Percentiles rank a stretch among this genome's conserved stretches.
Conservation (phyloP, 2,329 filamentous ascomycete genomes). For the Simplicillium sp. region DNA sequence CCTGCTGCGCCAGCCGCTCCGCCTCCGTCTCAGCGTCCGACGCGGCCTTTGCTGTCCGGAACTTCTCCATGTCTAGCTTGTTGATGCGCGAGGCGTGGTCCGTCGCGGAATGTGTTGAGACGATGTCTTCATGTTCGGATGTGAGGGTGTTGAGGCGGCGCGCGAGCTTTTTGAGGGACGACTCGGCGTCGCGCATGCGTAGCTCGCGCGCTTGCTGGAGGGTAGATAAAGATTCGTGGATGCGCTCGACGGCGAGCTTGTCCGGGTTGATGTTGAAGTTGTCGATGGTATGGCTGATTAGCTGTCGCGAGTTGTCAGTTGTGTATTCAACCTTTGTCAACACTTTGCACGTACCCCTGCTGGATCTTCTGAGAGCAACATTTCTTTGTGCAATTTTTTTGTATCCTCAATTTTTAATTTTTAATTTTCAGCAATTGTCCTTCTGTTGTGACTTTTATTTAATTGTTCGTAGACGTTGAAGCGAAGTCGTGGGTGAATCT, state of each 20-base stretch:
- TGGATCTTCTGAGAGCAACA: constrained; percentile 92
- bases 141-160: constrained; percentile 67
- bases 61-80: constrained; percentile 84
- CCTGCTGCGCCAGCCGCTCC: constrained; percentile 76
- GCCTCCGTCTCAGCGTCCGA: constrained; percentile 87
- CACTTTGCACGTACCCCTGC: constrained; percentile 52
- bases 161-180: constrained; percentile 59
- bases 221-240: constrained; percentile 72
- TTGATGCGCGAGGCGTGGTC: constrained; percentile 79
- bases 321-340: not conserved
- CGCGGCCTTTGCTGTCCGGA: constrained; percentile 85
- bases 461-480: not conserved
- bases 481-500: no score
- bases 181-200: constrained; percentile 62
- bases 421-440: not conserved
- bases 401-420: constrained; percentile 7
- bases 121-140: constrained; percentile 68
- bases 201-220: constrained; percentile 78
- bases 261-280: constrained; percentile 95
- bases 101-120: constrained; percentile 64
- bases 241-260: constrained; percentile 72
- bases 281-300: constrained; percentile 82
- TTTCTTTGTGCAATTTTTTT: no score
- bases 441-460: not conserved
- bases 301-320: constrained; percentile 37